Evolutionary conservation across 139 green algal species (phyloP), one percentile per base, ranked within the genome.

Genomic region (Chlorella sp.): DNA sequence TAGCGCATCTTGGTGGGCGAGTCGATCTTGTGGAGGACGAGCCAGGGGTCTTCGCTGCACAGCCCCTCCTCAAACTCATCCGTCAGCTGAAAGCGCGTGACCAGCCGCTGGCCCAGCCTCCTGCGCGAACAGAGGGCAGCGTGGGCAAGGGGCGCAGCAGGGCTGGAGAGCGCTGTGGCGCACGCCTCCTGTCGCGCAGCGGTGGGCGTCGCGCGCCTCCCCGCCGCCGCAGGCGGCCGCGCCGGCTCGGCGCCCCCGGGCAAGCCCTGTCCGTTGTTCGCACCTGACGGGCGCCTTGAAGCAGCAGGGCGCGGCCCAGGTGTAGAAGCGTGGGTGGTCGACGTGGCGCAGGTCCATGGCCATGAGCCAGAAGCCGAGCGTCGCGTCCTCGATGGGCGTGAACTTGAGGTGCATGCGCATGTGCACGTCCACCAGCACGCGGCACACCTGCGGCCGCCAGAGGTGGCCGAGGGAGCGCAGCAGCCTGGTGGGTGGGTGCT

Each of bases 21-120:
- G 70, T 86, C 80, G 31, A 88, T 86, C 74, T 88, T 88, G 72
- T 88, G 84, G 74, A 88, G 74, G 23, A 88, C 65, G 27, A 88
- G 59, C 84, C 71, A 77, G 33, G 59, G 71, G 59, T 71, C 71
- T 35, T 69, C 33, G 40, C 38, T 70, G 75, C 83, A 87, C n/a
- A 87, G 53, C 5, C 67, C 61, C 4, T 70, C 29, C 60, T 85
- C 79, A 48, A 87, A 83, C 5, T 80, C 79, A 8, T 83, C 65
- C 19, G 67, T 9, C 60, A 87, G 71, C 75, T 83, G 69, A 53
- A 87, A 85, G 58, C 63, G 50, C 2, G 62, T 68, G 38, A 84
- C 74, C 33, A 84, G 77, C 11, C 82, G 64, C 65, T 82, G 74
- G 29, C 72, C 72, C 11, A 46, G 60, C 72, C 43, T 58, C 27